Evolutionary conservation across 2,329 filamentous ascomycete genomes (phyloP), one percentile per base, ranked within the genome.

Genomic region (Clarireedia sp.): DNA sequence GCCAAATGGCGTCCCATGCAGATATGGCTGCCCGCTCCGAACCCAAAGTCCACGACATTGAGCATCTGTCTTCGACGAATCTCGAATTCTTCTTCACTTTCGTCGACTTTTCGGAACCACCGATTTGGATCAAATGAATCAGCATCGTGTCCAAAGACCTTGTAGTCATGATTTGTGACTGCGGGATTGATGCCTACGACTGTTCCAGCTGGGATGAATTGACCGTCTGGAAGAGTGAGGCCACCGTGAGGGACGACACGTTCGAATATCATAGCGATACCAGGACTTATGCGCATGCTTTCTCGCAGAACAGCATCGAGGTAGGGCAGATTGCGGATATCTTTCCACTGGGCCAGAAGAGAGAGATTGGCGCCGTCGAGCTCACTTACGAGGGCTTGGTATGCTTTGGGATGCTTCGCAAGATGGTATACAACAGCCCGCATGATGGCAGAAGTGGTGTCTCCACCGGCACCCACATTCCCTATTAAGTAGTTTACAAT

Each of bases 121-220:
- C 79, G 72, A 47, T 81, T 80, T 0, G 83, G 82, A 23, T 80
- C 77, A 72, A 86, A 86, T 16, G 77, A 70, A 14, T 72, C 69
- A 0, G 82, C 81, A 59, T 85, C 81, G 0, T 72, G 64, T 2
- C 83, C 83, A 81, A 82, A 86, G 5, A 83, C 69, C 3, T 75
- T 70, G 23, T 70, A 73, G 53, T 73, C 75, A 0, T 73, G 75
- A 67, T 86, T 86, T 1, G 71, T 62, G 2, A 75, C 69, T 54
- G 69, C 73, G 0, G 72, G 68, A 45, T 72, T 75, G 53, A 75
- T 71, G 3, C 73, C 73, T 0, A 76, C 69, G 60, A 78, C 73
- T 4, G 79, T 77, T 65, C 75, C 76, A 0, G 79, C 75, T 1
- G 72, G 66, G 26, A 86, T 69, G 44, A 80, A 70, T 33, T 36